These are phyloP conservation scores for Colletotrichum liriopes DNA, from an alignment of 2,329 filamentous ascomycete species.

Conservation along the genomic window DNA sequence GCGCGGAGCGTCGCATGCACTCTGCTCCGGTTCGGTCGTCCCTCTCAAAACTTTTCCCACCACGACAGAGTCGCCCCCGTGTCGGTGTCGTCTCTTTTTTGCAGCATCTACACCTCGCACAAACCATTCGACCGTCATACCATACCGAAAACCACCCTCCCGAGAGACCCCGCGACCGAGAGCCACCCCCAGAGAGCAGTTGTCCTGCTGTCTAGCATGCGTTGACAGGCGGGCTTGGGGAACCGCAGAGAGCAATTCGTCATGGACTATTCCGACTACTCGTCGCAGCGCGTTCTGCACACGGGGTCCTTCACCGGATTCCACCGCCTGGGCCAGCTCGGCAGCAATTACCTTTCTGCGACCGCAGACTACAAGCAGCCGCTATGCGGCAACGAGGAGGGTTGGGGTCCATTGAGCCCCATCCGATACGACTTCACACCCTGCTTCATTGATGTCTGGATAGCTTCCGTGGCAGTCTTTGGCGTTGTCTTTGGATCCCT, in stretches of 20 bases:
- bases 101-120: background rate
- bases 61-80: slow-evolving; percentile 10
- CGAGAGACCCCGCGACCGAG: slow-evolving; percentile 10
- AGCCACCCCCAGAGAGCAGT: slow-evolving; percentile 1
- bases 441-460: slow-evolving; percentile 95
- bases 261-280: slow-evolving; percentile 41
- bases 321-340: slow-evolving; percentile 65
- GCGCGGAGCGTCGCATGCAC: slow-evolving; percentile 35
- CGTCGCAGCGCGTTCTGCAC: slow-evolving; percentile 65
- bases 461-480: slow-evolving; percentile 83
- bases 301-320: slow-evolving; percentile 76
- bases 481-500: slow-evolving; percentile 83
- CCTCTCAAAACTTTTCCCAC: slow-evolving; percentile 28
- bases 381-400: slow-evolving; percentile 90
- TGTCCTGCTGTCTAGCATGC: slow-evolving; percentile 39
- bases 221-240: slow-evolving; percentile 39
- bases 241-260: slow-evolving; percentile 28
- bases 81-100: slow-evolving; percentile 8
- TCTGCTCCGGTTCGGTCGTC: slow-evolving; percentile 33
- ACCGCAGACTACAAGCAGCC: slow-evolving; percentile 71
- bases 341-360: slow-evolving; percentile 74
- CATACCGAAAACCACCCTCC: background rate
- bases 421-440: slow-evolving; percentile 95
- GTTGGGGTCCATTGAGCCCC: slow-evolving; percentile 94
- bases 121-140: background rate